Percentiles rank a stretch among this genome's conserved stretches.
Conservation (phyloP, 2,329 filamentous ascomycete genomes). For the Myotisia sp. region DNA sequence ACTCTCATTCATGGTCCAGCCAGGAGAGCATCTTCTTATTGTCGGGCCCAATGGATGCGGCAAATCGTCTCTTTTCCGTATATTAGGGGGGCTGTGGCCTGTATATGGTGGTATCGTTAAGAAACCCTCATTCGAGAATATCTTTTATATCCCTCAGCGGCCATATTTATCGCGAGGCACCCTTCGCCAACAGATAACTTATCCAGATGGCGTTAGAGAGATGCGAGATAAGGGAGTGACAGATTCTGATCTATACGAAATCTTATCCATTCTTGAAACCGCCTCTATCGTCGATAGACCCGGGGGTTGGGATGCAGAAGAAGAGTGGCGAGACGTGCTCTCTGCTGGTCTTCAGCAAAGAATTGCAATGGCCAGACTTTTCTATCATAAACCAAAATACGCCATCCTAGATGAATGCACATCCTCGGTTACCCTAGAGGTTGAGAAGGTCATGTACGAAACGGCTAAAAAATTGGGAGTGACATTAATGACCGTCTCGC, state of each 20-base stretch:
- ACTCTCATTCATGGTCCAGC: constrained; percentile 72
- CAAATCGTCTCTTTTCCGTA: constrained; percentile 90
- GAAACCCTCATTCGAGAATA: constrained; percentile 81
- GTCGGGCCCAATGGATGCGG: constrained; percentile 95
- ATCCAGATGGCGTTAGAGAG: constrained; percentile 74
- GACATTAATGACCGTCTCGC: constrained; percentile 92
- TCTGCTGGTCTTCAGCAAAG: constrained; percentile 89
- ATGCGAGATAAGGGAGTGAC: constrained; percentile 76
- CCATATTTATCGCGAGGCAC: constrained; percentile 85
- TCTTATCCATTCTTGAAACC: constrained; percentile 68
- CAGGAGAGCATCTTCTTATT: constrained; percentile 82
- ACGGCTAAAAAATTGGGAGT: constrained; percentile 83
- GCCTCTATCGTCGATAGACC: constrained; percentile 68
- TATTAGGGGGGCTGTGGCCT: constrained; percentile 90
- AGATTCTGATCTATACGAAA: constrained; percentile 62
- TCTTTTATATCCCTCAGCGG: constrained; percentile 95
- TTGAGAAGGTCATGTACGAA: constrained; percentile 93
- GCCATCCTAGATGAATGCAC: constrained; percentile 97
- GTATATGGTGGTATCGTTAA: constrained; percentile 89
- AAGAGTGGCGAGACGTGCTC: constrained; percentile 90
- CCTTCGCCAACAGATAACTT: constrained; percentile 92
- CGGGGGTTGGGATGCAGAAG: constrained; percentile 79
- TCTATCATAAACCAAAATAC: constrained; percentile 85
- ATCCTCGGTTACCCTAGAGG: constrained; percentile 83
- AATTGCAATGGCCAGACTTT: constrained; percentile 87